Base-by-base conservation (phyloP, 108 stramenopile species). In the Fistulifera solaris region DNA sequence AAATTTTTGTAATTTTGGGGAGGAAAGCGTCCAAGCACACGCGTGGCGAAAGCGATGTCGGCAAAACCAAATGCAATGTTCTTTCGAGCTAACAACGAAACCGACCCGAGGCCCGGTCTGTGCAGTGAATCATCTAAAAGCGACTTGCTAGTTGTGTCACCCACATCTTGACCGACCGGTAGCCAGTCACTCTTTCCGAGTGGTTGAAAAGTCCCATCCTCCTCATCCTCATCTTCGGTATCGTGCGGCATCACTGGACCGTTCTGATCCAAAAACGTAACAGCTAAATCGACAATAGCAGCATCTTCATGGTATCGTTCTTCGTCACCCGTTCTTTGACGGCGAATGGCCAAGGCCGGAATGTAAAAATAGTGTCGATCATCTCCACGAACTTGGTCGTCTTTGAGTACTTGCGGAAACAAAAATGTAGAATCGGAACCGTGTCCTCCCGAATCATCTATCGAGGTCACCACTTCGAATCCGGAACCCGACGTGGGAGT, bases 301-400 rank as follows among this genome's bases (percentile, higher is more conserved):
- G 89, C 70, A 72, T 91, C 89, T 73, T 91, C 89, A 17, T 76
- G 71, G 56, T 67, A 91, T 21, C 85, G 51, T 51, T 91, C 89
- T 58, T 91, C 85, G 27, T 87, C 81, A 27, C 83, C 83, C 2
- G 72, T 49, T 31, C 89, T 61, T 54, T 87, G 85, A 55, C 85
- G 66, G 26, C 83, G 73, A 23, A 81, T 57, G 13, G 85, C 89
- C 43, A 91, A 45, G 16, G 85, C 52, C 8, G 89, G 89, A 38
- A 91, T 59, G 60, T 73, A 81, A 2, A 68, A 56, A 24, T 8
- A 46, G 16, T 58, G 50, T n/a, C 25, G 24, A 51, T 22, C 6
- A n/a, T 51, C 24, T 45, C 21, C 19, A 21, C 21, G 44, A 21
- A 21, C 44, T 45, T 45, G 19, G 6, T 51, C 50, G 25, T 51